A percentile compares a stretch with the other conserved stretches of the same genome.
phyloP scores from a whole-genome alignment of 805 yeast genomes.

The Candida ovalis region DNA sequence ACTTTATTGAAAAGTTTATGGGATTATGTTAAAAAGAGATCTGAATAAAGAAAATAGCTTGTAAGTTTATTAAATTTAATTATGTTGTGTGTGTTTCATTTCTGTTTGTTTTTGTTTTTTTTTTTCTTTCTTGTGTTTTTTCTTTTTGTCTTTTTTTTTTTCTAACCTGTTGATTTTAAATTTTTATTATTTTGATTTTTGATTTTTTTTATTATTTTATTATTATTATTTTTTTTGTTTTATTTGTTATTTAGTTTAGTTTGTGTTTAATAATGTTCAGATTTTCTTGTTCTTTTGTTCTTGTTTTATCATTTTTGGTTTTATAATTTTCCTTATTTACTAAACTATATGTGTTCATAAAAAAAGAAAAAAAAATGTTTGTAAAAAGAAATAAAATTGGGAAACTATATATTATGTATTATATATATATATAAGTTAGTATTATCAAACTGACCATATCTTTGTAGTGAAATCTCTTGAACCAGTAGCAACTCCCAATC shows the following conservation, averaged over 20 bases:
- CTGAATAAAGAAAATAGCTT: constrained; percentile 15
- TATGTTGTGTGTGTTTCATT: background rate
- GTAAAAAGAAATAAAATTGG: background rate
- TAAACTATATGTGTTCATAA: background rate
- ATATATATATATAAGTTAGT: too few relatives aligned
- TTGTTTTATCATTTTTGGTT: background rate
- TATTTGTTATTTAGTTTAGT: background rate
- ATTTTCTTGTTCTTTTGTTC: background rate
- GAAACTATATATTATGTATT: too few relatives aligned
- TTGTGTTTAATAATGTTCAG: background rate
- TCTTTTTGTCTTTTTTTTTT: background rate
- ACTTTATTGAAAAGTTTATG: constrained; percentile 84
- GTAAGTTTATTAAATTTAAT: background rate
- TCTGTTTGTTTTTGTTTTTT: background rate
- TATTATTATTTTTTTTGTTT: background rate
- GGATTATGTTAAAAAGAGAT: constrained; percentile 85
- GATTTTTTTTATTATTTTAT: background rate
- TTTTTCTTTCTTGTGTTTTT: background rate
- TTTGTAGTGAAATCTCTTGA: constrained; percentile 77
- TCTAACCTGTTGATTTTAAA: background rate
- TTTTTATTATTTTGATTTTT: background rate
- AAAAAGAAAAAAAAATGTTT: background rate
- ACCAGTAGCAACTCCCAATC: constrained; percentile 70
- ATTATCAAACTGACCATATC: constrained; percentile 46
- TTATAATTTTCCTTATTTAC: background rate